Evolutionary conservation across 2,329 filamentous ascomycete genomes (phyloP), one percentile per base, ranked within the genome.

Genomic region (Cyphellophora europaea): DNA sequence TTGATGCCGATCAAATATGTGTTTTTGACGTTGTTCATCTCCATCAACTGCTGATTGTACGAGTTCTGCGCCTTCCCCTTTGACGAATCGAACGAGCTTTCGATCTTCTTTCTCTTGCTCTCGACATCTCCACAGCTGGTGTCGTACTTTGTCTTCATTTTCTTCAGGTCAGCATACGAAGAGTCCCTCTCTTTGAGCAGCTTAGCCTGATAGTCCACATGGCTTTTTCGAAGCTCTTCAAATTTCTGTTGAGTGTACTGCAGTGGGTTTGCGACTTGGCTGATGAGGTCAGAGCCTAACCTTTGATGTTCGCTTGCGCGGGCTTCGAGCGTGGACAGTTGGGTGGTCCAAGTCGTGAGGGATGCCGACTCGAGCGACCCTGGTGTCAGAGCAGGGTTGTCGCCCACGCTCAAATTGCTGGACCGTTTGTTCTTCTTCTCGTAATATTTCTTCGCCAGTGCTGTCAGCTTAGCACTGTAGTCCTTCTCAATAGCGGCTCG

Each of bases 1-100:
- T 93, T 93, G 64, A 98, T 94, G 42, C 78, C 74, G 52, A 98
- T 94, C 42, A 98, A 66, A 55, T 98, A 98, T n/a, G 83, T 87
- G 58, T 98, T 98, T 69, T 98, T 98, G 57, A 82, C 74, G 56
- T 98, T 98, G 62, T 91, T 84, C 91, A 96, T 96, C 49, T 98
- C 91, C 41, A 79, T 65, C 41, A 93, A 71, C 59, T 96, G 89
- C 55, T 94, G 86, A 53, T 93, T 85, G 60, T 93, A 98, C 23
- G 85, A 79, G 55, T 77, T 81, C 55, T 94, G 84, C 5, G 89
- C 87, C 65, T 95, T 98, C 43, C 76, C 66, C 63, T 94, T 95
- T 57, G 73, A 66, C 50, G 78, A 70, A 47, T 96, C 89, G 53
- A 91, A 93, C n/a, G 87, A 78, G 30, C 82, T 82, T 53, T 98